Base-by-base conservation (phyloP, 1,284 basidiomycete species). In the Ganoderma meredithae region DNA sequence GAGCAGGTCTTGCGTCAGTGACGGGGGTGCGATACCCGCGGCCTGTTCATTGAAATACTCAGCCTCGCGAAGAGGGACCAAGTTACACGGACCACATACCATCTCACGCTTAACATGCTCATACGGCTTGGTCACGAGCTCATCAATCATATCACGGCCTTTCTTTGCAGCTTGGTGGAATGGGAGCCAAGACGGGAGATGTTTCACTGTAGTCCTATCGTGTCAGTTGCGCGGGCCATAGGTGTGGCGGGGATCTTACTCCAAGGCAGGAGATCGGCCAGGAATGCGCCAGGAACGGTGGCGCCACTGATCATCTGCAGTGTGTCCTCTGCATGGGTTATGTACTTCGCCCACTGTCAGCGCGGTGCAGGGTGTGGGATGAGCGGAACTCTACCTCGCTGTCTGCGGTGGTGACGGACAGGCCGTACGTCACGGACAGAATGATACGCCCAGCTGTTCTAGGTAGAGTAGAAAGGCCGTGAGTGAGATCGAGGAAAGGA, bases 111-210 rank as follows among this genome's bases (percentile, higher is more conserved):
- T 78, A 13, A 80, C 79, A 36, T 73, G 73, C 19, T 77, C 70
- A 55, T 75, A 77, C 1, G 79, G 79, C 43, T 63, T 72, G 27
- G 73, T 67, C 13, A 76, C 76, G 47, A 78, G 64, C 1, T 64
- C 47, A 27, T 73, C 73, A 43, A 73, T 72, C 63, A 72, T 70
- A 19, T 62, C 44, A 9, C 68, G 59, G 53, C 76, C 79, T 25
- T 56, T 49, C 33, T 56, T 68, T 15, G 77, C 80, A 22, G 71
- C 41, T 19, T 64, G 67, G 55, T 80, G 78, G 73, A 81, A 83
- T 2, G 80, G 80, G 25, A 81, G 68, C 80, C 81, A 82, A 5
- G 73, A 72, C 1, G 81, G 81, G 12, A 82, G 60, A 63, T 79
- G 72, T 22, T 74, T 75, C 68, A 81, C 80, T 80, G 44, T 25